Conservation (phyloP, 768 basidiomycete species). For the Trametes cubensis region DNA sequence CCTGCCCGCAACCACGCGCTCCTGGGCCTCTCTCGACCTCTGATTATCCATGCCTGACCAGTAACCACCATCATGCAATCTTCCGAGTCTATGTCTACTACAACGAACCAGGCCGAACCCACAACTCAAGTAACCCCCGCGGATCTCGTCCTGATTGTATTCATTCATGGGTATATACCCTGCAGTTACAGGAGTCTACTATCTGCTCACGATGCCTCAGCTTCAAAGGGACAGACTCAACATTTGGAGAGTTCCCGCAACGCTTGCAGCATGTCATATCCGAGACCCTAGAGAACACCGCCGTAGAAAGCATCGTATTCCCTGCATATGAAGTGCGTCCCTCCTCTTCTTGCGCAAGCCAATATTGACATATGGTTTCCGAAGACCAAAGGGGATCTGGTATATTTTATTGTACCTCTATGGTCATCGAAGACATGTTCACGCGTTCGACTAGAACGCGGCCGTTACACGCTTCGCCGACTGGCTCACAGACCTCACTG, state of each 20-base stretch:
- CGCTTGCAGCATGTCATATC: conserved; percentile 76
- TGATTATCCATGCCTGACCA: no score
- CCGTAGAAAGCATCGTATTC: conserved; percentile 78
- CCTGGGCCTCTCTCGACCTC: neutral
- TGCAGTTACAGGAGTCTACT: neutral
- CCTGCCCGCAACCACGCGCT: neutral
- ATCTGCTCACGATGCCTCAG: conserved; percentile 29
- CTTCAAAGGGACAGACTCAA: conserved; percentile 66
- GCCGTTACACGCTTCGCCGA: conserved; percentile 87
- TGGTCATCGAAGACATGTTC: neutral
- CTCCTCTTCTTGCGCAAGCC: neutral
- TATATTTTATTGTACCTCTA: conserved; percentile 31
- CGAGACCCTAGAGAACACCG: conserved; percentile 57
- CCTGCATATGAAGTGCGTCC: conserved; percentile 79
- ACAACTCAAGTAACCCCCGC: conserved; percentile 21
- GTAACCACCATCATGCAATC: conserved; percentile 6
- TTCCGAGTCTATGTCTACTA: neutral
- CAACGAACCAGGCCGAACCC: neutral
- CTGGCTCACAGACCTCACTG: conserved; percentile 88
- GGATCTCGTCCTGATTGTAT: conserved; percentile 67
- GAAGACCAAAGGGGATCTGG: conserved; percentile 89
- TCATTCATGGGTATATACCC: conserved; percentile 73
- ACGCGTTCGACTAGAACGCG: conserved; percentile 52
- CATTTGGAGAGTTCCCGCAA: conserved; percentile 78
- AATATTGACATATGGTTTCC: neutral